These are phyloP conservation scores for Arctium lappa DNA, from an alignment of 129 eudicot genomes.

Conservation along the genomic window DNA sequence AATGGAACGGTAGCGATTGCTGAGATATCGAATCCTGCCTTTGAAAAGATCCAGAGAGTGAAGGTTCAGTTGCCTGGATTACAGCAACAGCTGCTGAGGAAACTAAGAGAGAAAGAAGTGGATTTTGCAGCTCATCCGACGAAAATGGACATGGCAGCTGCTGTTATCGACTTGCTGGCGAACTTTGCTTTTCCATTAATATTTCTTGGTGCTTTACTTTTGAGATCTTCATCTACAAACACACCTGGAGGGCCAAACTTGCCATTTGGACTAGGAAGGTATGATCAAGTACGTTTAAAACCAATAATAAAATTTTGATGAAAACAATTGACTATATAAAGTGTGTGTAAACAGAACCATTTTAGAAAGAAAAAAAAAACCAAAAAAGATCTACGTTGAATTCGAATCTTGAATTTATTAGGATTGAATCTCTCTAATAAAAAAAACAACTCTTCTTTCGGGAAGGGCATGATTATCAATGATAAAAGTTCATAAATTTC, in stretches of 20 bases:
- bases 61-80: slow-evolving; percentile 76
- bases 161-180: slow-evolving; percentile 53
- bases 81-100: slow-evolving; percentile 49
- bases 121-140: slow-evolving; percentile 75
- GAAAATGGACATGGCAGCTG: slow-evolving; percentile 33
- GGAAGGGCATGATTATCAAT: background rate
- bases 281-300: slow-evolving; percentile 11
- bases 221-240: slow-evolving; percentile 46
- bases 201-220: slow-evolving; percentile 50
- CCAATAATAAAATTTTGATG: background rate
- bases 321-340: background rate
- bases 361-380: background rate
- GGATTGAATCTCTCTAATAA: background rate
- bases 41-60: slow-evolving; percentile 66
- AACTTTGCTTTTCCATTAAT: slow-evolving; percentile 73
- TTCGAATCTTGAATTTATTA: background rate
- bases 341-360: background rate
- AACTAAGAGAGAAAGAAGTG: slow-evolving; percentile 58
- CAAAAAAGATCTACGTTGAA: background rate
- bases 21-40: slow-evolving; percentile 52
- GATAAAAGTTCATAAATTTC: slow-evolving; percentile 12
- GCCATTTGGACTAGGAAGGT: slow-evolving; percentile 85
- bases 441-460: no score
- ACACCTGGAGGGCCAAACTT: slow-evolving; percentile 70
- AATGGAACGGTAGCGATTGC: slow-evolving; percentile 63